Evolutionary conservation across 352 stramenopile genomes (phyloP), one percentile per base, ranked within the genome.

Genomic region (Pythium vanterpoolii): DNA sequence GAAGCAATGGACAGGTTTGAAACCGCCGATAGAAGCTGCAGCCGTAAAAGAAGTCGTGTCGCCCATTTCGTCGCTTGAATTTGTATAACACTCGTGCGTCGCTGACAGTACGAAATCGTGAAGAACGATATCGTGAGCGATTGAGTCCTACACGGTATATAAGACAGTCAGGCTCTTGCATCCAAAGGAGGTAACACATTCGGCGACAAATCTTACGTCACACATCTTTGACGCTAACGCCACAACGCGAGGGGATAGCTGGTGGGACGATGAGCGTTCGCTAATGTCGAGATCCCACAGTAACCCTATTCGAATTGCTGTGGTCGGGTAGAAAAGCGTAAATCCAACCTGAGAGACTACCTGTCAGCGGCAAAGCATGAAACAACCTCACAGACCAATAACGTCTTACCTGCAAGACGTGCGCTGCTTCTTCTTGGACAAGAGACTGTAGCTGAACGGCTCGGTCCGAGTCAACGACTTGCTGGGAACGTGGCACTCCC

Each of bases 401-500:
- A 36, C 9, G 26, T 36, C 44, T 49, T 34, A 55, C 55, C 43
- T 31, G 33, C n/a, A 55, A 47, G 13, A 55, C 31, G 11, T 49
- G 19, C 13, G 16, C 33, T 28, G 44, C 34, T 55, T 62, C 55
- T 16, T 62, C 42, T 49, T 21, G 43, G 19, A 56, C 31, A 23
- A 47, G 27, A 16, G 18, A 19, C 13, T 38, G 27, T 24, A 55
- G 33, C 5, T 39, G 9, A 4, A 30, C 40, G 3, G 34, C 2
- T 34, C 14, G 18, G 30, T 61, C 23, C 4, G 28, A 10, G 24
- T 39, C 36, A 14, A 24, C 4, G 13, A 36, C 24, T 45, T 44
- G 48, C 48, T 55, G 19, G 14, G n/a, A 4, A 13, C n/a, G 19
- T 0, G 21, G 28, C 1, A 40, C 13, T 24, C 28, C 48, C 18